Evolutionary conservation across 1,139 yeast genomes (phyloP), one percentile per base, ranked within the genome.

Genomic region (Pichia inconspicua): DNA sequence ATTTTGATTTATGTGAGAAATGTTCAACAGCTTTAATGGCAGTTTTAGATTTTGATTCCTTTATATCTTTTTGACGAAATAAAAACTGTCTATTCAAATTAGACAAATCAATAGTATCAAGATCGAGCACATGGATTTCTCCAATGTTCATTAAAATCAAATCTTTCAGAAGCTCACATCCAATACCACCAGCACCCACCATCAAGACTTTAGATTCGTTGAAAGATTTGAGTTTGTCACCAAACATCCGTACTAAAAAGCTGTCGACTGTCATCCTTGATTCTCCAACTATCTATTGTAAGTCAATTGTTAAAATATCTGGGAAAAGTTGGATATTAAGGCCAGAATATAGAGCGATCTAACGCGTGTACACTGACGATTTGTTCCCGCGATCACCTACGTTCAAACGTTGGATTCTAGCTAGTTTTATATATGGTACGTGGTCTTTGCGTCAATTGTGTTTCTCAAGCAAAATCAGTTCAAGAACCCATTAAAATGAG

Each of bases 171-270:
- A 94, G 70, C 65, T 94, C 99, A 65, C 97, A 94, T 5, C 99
- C 99, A 55, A 94, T 90, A n/a, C 99, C 99, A 30, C 99, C 99
- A 1, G 98, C 97, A 4, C 99, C 98, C 0, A 94, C 96, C 70
- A 94, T 72, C 43, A 94, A 70, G 22, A 92, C 89, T 53, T 75
- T 81, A n/a, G 84, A 61, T 19, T 61, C 36, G 27, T 70, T 67
- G 28, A 60, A 53, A 38, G 66, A 54, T 0, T 53, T 45, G 50
- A 63, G 66, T 15, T 67, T 56, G 9, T 66, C 69, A 2, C 82
- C 82, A 42, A 77, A 68, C 10, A 77, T 68, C 49, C 66, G 66
- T 52, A 59, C 66, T 47, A 76, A 64, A 52, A 73, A 72, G 3
- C 74, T 68, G 55, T 77, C 77, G 54, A 51, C 48, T 1, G 55